Evolutionary conservation across 2,329 filamentous ascomycete genomes (phyloP), one percentile per base, ranked within the genome.

Genomic region (Exophiala calicioides): DNA sequence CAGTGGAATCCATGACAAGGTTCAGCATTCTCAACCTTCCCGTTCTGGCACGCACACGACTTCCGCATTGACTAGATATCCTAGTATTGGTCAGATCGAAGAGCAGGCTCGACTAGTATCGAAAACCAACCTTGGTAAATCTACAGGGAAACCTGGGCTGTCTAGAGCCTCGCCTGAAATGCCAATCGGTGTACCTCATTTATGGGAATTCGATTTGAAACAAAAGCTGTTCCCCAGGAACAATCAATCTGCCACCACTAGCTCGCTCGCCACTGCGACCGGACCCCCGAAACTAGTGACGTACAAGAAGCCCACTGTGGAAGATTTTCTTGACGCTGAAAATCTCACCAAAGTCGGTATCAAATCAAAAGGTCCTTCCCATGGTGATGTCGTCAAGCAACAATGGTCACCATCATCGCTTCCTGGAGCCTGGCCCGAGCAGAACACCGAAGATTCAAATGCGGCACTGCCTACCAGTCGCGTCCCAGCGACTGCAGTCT

Each of bases 321-420:
- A 56, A 16, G 46, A 50, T 27, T 42, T 43, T 13, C 29, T 19
- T 18, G 24, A 12, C 19, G 15, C 36, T 27, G 23, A 37, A 24
- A 29, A 20, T 34, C 23, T 30, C 32, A 16, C 18, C 12, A 27
- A 35, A 10, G 18, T n/a, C 13, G 30, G 5, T 16, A 13, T 15
- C 5, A 29, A 38, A 29, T 20, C 29, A 15, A 24, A 58, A 57
- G 32, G n/a, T n/a, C n/a, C n/a, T n/a, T n/a, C n/a, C n/a, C n/a
- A n/a, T n/a, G n/a, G n/a, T n/a, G n/a, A 57, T 48, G 52, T 55
- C 51, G 12, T 56, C 59, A 38, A 46, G 18, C 12, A 40, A 18
- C 32, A 39, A 20, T 33, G 16, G 15, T 32, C 32, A 5, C 33
- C 27, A 12, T 42, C 39, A 78, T 44, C 44, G 8, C 15, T 26